Evolutionary conservation across 495 filamentous ascomycete genomes (phyloP).

Genomic region (Entonaema liquescens): DNA sequence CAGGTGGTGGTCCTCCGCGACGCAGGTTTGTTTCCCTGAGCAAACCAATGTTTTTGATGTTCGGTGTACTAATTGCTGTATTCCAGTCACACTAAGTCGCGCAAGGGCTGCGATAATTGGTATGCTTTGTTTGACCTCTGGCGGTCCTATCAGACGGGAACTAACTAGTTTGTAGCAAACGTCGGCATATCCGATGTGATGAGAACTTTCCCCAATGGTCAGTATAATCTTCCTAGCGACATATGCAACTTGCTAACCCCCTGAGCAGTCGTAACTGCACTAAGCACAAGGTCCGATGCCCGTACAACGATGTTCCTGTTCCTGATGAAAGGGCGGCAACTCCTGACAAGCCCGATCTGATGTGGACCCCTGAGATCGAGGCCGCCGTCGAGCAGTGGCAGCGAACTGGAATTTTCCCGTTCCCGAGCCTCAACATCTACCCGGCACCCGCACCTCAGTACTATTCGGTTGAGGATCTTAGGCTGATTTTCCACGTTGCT

Average conservation of each 20-base stretch:
- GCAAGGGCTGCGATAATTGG: slow-evolving; percentile 96
- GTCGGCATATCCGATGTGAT: slow-evolving; percentile 96
- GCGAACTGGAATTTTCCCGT: slow-evolving; percentile 84
- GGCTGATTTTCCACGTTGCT: slow-evolving; percentile 90
- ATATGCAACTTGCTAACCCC: slow-evolving; percentile 44
- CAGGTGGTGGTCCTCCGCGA: slow-evolving; percentile 75
- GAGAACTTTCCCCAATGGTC: slow-evolving; percentile 98
- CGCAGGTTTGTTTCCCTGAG: slow-evolving; percentile 57
- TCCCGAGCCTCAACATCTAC: slow-evolving; percentile 79
- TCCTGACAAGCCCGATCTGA: slow-evolving; percentile 77
- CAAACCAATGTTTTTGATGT: slow-evolving; percentile 14
- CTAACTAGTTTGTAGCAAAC: slow-evolving; percentile 65
- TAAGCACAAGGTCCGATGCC: slow-evolving; percentile 97
- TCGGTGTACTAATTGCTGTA: slow-evolving; percentile 19
- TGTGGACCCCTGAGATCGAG: slow-evolving; percentile 85
- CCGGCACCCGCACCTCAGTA: slow-evolving; percentile 69
- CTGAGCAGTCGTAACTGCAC: slow-evolving; percentile 88
- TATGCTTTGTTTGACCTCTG: slow-evolving; percentile 40
- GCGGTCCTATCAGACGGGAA: not conserved
- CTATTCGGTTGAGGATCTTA: slow-evolving; percentile 78
- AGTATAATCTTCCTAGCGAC: slow-evolving; percentile 32
- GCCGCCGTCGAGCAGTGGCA: slow-evolving; percentile 83
- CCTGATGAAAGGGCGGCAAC: slow-evolving; percentile 70
- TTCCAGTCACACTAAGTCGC: slow-evolving; percentile 92
- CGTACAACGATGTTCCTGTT: slow-evolving; percentile 85